A percentile compares a stretch with the other conserved stretches of the same genome.
phyloP scores from a whole-genome alignment of 805 yeast genomes.

The Teunomyces aglyptinius region DNA sequence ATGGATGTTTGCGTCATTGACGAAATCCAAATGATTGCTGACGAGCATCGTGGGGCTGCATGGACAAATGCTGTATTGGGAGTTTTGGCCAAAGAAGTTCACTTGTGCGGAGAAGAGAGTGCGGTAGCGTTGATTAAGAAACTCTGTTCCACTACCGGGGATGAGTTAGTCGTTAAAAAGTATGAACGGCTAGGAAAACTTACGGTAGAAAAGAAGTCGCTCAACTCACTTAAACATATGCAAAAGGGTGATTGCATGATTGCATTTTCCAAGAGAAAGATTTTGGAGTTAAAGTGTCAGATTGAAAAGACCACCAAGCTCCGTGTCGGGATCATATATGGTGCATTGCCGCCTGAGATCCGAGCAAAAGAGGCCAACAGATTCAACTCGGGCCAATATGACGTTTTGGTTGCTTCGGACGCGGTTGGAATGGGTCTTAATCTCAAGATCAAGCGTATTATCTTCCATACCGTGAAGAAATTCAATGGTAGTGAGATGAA shows the following conservation, averaged over 20 bases:
- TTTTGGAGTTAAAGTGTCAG: constrained; percentile 63
- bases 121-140: constrained; percentile 65
- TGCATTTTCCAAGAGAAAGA: constrained; percentile 74
- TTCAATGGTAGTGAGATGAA: constrained; percentile 60
- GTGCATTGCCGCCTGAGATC: constrained; percentile 94
- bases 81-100: constrained; percentile 79
- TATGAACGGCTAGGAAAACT: constrained; percentile 78
- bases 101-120: constrained; percentile 90
- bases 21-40: constrained; percentile 94
- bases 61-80: constrained; percentile 94
- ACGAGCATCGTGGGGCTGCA: constrained; percentile 78
- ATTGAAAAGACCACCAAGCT: constrained; percentile 63
- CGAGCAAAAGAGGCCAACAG: constrained; percentile 77
- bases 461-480: constrained; percentile 68
- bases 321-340: constrained; percentile 87
- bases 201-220: constrained; percentile 44
- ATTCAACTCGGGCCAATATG: constrained; percentile 78
- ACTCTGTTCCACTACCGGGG: constrained; percentile 72
- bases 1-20: constrained; percentile 90
- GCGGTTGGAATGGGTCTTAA: constrained; percentile 98
- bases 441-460: constrained; percentile 73
- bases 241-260: constrained; percentile 85
- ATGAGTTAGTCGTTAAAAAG: constrained; percentile 63
- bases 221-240: constrained; percentile 39
- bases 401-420: constrained; percentile 90